Conservation (phyloP, 805 yeast species). For the Hanseniaspora vineae region DNA sequence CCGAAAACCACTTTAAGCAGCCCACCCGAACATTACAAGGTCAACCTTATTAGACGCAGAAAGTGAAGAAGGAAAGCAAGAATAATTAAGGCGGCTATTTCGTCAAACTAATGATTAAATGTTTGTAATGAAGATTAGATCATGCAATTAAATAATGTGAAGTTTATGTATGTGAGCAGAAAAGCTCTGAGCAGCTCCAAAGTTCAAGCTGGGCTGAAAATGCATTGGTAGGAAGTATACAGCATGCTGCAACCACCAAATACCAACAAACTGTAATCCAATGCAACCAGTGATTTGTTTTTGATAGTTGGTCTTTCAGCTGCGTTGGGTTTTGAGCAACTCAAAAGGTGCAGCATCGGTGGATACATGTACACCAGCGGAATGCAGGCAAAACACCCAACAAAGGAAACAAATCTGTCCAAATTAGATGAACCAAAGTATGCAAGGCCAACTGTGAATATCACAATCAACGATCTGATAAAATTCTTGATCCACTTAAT, state of each 20-base stretch:
- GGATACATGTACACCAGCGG: slow-evolving; percentile 82
- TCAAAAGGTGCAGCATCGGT: slow-evolving; percentile 55
- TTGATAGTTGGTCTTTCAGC: slow-evolving; percentile 8
- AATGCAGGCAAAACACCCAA: slow-evolving; percentile 76
- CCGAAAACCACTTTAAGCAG: no score
- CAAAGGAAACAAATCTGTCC: slow-evolving; percentile 65
- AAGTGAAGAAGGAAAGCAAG: no score
- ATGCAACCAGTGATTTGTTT: slow-evolving; percentile 23
- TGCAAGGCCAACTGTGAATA: slow-evolving; percentile 43
- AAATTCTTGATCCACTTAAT: slow-evolving; percentile 59
- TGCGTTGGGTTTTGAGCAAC: slow-evolving; percentile 27
- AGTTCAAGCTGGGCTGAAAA: slow-evolving; percentile 15
- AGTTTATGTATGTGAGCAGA: no score
- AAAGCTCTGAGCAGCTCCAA: no score
- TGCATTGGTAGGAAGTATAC: slow-evolving; percentile 54
- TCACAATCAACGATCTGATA: slow-evolving; percentile 41
- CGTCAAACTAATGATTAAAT: no score
- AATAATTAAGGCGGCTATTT: no score
- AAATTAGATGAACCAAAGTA: slow-evolving; percentile 55
- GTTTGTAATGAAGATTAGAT: no score
- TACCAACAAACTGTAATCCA: slow-evolving; percentile 37
- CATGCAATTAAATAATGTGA: no score
- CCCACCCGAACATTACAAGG: no score
- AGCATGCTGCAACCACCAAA: slow-evolving; percentile 51
- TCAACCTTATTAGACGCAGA: no score